A percentile compares a stretch with the other conserved stretches of the same genome.
phyloP scores from a whole-genome alignment of 164 flowering plant genomes.

The Malania oleifera region DNA sequence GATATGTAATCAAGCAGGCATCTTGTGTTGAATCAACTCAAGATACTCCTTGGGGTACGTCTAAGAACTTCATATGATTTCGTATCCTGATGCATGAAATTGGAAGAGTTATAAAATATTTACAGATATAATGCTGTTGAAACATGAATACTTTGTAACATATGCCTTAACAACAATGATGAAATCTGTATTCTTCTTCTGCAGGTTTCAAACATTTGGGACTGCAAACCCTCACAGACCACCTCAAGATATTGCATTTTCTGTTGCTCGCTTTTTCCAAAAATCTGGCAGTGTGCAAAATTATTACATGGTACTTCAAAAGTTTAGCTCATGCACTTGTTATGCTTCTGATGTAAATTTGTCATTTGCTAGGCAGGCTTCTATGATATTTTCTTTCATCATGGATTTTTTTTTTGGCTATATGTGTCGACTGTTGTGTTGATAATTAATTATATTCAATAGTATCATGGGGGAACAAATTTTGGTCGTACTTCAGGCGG shows the following conservation, averaged over 20 bases:
- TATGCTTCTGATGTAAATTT: neutral
- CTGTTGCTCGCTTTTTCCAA: slow-evolving; percentile 97
- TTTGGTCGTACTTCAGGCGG: slow-evolving; percentile 98
- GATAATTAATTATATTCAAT: neutral
- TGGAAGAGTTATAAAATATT: no score
- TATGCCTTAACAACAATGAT: no score
- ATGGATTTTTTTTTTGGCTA: no score
- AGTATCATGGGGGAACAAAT: slow-evolving; percentile 99
- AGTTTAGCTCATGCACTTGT: neutral
- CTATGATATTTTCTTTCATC: no score
- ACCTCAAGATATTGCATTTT: slow-evolving; percentile 81
- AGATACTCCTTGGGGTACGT: no score
- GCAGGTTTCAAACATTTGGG: slow-evolving; percentile 97
- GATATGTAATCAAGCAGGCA: no score
- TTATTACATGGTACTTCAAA: slow-evolving; percentile 79
- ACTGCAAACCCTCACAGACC: slow-evolving; percentile 88
- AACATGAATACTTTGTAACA: no score
- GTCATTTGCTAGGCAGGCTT: neutral
- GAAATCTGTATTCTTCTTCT: slow-evolving; percentile 3
- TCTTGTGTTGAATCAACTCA: no score
- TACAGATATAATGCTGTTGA: no score
- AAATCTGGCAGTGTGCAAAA: slow-evolving; percentile 92
- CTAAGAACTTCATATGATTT: no score
- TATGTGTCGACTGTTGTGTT: neutral
- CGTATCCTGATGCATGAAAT: no score